Conservation (phyloP, 2,329 filamentous ascomycete genomes). For the Chaetomium sp. region DNA sequence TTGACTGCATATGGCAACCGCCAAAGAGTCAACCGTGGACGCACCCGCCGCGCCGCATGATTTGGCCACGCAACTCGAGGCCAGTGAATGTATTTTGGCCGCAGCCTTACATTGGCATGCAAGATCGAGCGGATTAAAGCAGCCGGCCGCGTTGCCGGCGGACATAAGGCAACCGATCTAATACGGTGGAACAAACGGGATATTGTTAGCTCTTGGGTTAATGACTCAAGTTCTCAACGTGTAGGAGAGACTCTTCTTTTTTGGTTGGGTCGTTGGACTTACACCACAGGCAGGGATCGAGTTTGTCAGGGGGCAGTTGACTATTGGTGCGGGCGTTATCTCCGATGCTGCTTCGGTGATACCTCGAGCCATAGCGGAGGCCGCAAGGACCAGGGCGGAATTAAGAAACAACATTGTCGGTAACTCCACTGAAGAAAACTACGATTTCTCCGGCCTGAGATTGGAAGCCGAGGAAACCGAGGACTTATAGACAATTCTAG, state of each 20-base stretch:
- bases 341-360: slow-evolving; percentile 9
- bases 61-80: slow-evolving; percentile 6
- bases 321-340: background rate
- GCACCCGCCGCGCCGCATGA: slow-evolving; percentile 2
- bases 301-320: slow-evolving; percentile 6
- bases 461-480: no score
- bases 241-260: background rate
- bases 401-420: background rate
- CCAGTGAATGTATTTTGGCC: background rate
- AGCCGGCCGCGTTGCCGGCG: slow-evolving; percentile 9
- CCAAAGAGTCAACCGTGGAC: slow-evolving; percentile 2
- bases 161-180: slow-evolving; percentile 8
- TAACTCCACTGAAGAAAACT: background rate
- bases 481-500: no score
- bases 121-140: slow-evolving; percentile 8
- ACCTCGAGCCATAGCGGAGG: background rate
- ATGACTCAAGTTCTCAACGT: background rate
- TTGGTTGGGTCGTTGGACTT: background rate
- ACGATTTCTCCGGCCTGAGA: background rate
- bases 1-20: slow-evolving; percentile 13
- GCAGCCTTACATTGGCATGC: slow-evolving; percentile 11
- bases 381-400: background rate
- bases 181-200: background rate
- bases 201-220: no score
- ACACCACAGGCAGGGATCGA: slow-evolving; percentile 16